Evolutionary conservation across 2,329 filamentous ascomycete species (phyloP), one percentile per base, ranked within the genome.

Genomic region (Davidsoniella virescens): DNA sequence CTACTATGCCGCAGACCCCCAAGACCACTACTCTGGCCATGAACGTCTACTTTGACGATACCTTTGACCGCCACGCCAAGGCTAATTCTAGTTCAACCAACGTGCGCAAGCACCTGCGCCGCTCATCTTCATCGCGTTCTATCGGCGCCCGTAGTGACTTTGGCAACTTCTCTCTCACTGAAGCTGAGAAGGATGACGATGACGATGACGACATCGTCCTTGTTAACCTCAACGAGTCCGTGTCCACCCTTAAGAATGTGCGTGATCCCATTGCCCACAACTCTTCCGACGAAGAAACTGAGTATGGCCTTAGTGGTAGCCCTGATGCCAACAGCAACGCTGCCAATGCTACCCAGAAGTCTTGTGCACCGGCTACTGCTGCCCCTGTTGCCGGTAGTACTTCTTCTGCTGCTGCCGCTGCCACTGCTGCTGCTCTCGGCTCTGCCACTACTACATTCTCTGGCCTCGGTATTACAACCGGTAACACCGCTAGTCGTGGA

Each of bases 21-120:
- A 84, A 87, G 46, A 93, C 87, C 2, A 88, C 90, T 2, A 79
- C 82, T 2, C 76, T 78, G 1, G 87, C 82, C 39, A 90, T 93
- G 66, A 75, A 83, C 6, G 88, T 95, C 63, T 96, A 96, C 70
- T 96, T 96, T 62, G 90, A 96, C 59, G 90, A 96, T 60, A 78
- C 87, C 53, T 83, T 94, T 64, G 63, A 65, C 47, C 67, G 68
- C n/a, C 59, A 65, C 56, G 58, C 64, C 4, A 56, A 45, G 17
- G n/a, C 8, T 9, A 33, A 33, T 42, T 12, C 49, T 26, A 50
- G 33, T 18, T 4, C 33, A 9, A 18, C 26, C 44, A 39, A 33
- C 29, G 12, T 33, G 10, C 49, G 45, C 16, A 39, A 37, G 9
- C 47, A 50, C 26, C 70, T 90, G 57, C 81, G 86, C 37, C 80